Evolutionary conservation across 2,329 filamentous ascomycete genomes (phyloP).

Genomic region (Sporothrix protearum): DNA sequence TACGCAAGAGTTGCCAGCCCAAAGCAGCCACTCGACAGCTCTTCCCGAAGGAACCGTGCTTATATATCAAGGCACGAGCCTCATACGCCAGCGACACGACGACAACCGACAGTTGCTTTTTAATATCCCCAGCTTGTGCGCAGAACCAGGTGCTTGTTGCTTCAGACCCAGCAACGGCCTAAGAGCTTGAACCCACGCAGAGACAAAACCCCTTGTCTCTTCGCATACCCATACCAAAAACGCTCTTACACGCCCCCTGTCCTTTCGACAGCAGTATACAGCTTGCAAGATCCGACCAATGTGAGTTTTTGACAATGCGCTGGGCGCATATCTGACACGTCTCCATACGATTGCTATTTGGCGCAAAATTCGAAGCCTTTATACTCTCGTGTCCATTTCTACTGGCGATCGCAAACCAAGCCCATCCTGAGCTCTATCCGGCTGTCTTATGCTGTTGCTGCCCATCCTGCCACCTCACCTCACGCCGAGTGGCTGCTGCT

Average conservation of each 20-base stretch:
- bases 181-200: neutral
- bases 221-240: neutral
- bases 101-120: neutral
- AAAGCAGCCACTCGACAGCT: slow-evolving; percentile 2
- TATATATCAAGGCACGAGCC: slow-evolving; percentile 16
- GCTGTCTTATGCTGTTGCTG: neutral
- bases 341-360: neutral
- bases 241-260: neutral
- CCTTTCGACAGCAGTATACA: neutral
- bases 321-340: neutral
- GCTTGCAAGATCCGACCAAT: neutral
- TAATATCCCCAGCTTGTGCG: neutral
- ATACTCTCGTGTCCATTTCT: neutral
- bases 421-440: neutral
- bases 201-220: neutral
- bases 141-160: neutral
- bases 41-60: slow-evolving; percentile 10
- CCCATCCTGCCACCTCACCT: slow-evolving; percentile 3
- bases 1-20: neutral
- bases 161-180: neutral
- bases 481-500: neutral
- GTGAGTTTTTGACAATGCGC: slow-evolving; percentile 1
- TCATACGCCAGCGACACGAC: neutral
- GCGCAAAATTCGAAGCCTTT: neutral
- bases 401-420: neutral